Conservation (phyloP, 176 grass and related monocot species). For the Avena sativa region DNA sequence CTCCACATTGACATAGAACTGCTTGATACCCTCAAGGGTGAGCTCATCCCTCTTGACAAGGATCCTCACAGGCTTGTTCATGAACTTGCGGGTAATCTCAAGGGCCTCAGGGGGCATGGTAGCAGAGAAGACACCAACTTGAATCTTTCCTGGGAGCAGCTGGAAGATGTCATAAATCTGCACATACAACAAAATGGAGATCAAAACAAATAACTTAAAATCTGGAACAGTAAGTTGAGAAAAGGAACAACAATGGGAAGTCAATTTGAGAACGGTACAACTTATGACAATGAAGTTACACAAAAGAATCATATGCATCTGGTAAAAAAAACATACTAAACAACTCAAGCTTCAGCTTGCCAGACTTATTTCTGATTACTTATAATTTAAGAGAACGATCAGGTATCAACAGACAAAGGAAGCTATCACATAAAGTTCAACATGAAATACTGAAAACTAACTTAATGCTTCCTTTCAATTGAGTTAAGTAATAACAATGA, state of each 20-base stretch:
- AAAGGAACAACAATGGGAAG: not conserved
- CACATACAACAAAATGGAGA: slow-evolving; percentile 8
- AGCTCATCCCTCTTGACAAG: slow-evolving; percentile 97
- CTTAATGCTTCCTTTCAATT: not conserved
- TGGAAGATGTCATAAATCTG: slow-evolving; percentile 98
- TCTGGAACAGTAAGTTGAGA: not conserved
- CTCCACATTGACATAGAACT: slow-evolving; percentile 91
- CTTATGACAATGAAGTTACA: not conserved
- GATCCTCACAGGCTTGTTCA: slow-evolving; percentile 95
- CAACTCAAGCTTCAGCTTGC: not conserved
- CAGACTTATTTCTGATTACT: not conserved
- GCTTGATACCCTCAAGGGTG: slow-evolving; percentile 95
- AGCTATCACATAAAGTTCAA: not conserved
- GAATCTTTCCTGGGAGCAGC: slow-evolving; percentile 79
- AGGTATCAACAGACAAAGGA: not conserved
- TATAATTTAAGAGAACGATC: not conserved
- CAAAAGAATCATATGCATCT: not conserved
- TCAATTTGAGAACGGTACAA: not conserved
- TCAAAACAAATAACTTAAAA: not conserved
- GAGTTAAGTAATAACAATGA: not conserved
- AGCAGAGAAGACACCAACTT: slow-evolving; percentile 91
- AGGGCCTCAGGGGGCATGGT: slow-evolving; percentile 93
- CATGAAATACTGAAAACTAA: not conserved
- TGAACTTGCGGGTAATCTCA: slow-evolving; percentile 93
- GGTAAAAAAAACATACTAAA: not conserved